phyloP scores from a whole-genome alignment of 805 yeast species.

The Candida boleticola region DNA sequence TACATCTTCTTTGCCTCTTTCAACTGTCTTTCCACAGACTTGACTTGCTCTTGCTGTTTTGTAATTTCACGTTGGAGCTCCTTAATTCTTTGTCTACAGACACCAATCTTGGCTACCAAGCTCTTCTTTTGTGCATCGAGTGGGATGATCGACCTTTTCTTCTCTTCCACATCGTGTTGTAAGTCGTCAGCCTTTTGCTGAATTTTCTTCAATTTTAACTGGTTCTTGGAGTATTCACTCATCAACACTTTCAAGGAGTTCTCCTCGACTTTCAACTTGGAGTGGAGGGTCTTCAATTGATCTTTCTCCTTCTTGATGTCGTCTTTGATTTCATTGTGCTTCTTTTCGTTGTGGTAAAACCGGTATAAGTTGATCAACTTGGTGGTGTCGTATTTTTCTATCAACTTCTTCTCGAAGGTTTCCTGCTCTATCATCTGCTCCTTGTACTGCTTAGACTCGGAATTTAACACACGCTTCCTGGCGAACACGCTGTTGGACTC shows the following conservation, averaged over 20 bases:
- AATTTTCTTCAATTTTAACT: constrained; percentile 40
- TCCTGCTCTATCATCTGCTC: constrained; percentile 75
- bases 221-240: constrained; percentile 46
- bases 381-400: constrained; percentile 47
- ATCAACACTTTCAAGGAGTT: constrained; percentile 22
- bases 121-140: constrained; percentile 55
- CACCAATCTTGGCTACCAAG: constrained; percentile 43
- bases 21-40: constrained; percentile 46
- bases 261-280: constrained; percentile 25
- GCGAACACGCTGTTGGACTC: constrained; percentile 62
- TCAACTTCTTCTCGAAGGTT: constrained; percentile 54
- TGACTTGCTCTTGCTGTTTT: constrained; percentile 46
- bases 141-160: constrained; percentile 56
- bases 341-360: constrained; percentile 57
- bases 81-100: constrained; percentile 45
- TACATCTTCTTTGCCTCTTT: constrained; percentile 35
- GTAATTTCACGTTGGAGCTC: constrained; percentile 52
- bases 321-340: constrained; percentile 31
- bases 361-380: constrained; percentile 57
- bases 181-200: constrained; percentile 35
- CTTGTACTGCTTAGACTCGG: constrained; percentile 75
- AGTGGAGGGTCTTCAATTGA: constrained; percentile 33
- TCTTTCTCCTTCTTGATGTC: constrained; percentile 36
- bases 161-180: constrained; percentile 40
- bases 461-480: constrained; percentile 64